Conservation (phyloP, 805 yeast species). For the Saturnispora diversa region DNA sequence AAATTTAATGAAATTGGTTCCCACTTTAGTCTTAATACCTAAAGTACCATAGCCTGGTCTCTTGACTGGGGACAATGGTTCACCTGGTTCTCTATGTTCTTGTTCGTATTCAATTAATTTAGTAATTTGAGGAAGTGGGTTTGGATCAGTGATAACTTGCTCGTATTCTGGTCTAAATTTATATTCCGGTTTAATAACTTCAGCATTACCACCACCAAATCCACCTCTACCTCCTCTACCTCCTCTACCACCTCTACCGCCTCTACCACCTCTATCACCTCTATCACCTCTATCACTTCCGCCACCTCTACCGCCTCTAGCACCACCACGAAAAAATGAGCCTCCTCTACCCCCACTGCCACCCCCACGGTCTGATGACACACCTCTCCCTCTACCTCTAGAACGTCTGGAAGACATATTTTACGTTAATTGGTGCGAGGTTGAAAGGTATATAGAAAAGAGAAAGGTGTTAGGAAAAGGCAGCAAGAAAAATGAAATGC, state of each 20-base stretch:
- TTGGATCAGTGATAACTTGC: constrained; percentile 10
- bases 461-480: no score
- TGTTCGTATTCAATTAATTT: constrained; percentile 12
- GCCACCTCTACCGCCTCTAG: constrained; percentile 16
- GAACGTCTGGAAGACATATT: background rate
- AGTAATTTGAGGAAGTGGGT: constrained; percentile 15
- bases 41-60: constrained; percentile 23
- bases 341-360: constrained; percentile 7
- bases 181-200: constrained; percentile 18
- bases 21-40: constrained; percentile 20
- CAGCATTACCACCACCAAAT: constrained; percentile 13
- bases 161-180: constrained; percentile 18
- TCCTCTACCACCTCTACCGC: constrained; percentile 17
- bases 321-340: no score
- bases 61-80: constrained; percentile 12
- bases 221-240: constrained; percentile 15
- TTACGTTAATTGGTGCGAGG: no score
- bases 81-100: constrained; percentile 12
- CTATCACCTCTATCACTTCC: constrained; percentile 13
- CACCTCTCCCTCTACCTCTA: constrained; percentile 1
- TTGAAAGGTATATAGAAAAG: no score
- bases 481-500: no score
- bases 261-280: constrained; percentile 12
- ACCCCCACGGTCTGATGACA: constrained; percentile 6
- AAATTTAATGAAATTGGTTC: constrained; percentile 19